Percentiles rank a stretch among this genome's conserved stretches.
phyloP scores from a whole-genome alignment of 495 filamentous ascomycete genomes.

The Aspergillus panamensis region DNA sequence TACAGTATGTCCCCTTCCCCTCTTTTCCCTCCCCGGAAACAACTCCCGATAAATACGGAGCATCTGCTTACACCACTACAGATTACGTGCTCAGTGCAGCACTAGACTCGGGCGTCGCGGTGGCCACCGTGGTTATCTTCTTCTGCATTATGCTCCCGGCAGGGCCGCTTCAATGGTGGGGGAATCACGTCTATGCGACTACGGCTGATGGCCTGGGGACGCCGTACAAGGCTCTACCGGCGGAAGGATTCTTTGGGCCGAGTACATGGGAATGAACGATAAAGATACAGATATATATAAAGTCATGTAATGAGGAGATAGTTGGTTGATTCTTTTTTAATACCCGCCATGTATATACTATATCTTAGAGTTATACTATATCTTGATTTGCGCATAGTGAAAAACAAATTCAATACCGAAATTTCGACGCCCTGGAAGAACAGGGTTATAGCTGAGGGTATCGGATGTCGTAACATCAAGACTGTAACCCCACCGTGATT shows the following conservation, averaged over 20 bases:
- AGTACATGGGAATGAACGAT: constrained; percentile 36
- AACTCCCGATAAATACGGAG: constrained; percentile 19
- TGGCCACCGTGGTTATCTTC: constrained; percentile 60
- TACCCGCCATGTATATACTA: neutral
- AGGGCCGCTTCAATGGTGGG: constrained; percentile 61
- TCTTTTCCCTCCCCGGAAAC: neutral
- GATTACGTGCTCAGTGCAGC: constrained; percentile 63
- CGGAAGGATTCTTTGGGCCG: constrained; percentile 60
- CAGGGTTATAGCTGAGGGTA: neutral
- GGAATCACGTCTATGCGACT: constrained; percentile 51
- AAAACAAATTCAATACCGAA: no score
- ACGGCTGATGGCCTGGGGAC: constrained; percentile 48
- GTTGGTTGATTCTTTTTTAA: neutral
- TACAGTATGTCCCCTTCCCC: constrained; percentile 46
- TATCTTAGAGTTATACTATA: no score
- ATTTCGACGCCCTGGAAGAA: no score
- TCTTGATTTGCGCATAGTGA: no score
- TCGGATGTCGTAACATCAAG: neutral
- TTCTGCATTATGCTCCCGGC: constrained; percentile 68
- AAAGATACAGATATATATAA: neutral
- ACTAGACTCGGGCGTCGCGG: constrained; percentile 59
- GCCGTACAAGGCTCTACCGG: constrained; percentile 37
- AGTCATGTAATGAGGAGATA: neutral
- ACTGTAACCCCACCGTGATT: neutral
- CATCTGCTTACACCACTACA: constrained; percentile 32